Conservation (phyloP, 208 protist genomes). For the Acanthamoeba triangularis region DNA sequence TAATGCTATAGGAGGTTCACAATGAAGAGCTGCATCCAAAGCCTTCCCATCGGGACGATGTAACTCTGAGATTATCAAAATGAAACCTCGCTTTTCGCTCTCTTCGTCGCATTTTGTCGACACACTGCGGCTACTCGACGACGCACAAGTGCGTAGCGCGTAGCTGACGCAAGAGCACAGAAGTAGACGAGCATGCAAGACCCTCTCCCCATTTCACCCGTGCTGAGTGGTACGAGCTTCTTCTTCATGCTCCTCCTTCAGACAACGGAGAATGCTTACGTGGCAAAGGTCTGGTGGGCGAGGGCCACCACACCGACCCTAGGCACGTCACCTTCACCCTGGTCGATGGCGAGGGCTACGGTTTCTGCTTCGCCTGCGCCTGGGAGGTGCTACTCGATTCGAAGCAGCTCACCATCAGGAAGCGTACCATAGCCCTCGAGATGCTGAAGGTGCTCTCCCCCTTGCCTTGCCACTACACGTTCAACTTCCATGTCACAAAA, state of each 20-base stretch:
- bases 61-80: neutral
- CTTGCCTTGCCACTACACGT: neutral
- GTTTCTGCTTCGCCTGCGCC: slow-evolving; percentile 22
- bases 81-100: too few relatives aligned
- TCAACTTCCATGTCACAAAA: neutral
- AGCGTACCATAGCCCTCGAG: neutral
- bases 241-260: too few relatives aligned
- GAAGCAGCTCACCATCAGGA: neutral
- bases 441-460: neutral
- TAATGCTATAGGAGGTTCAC: neutral
- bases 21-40: slow-evolving; percentile 19
- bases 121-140: too few relatives aligned
- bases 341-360: neutral
- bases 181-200: too few relatives aligned
- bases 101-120: too few relatives aligned
- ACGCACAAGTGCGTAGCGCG: too few relatives aligned
- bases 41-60: neutral
- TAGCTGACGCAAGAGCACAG: too few relatives aligned
- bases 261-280: too few relatives aligned
- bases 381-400: neutral
- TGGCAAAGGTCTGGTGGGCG: neutral
- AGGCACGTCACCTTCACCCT: neutral
- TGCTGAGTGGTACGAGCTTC: too few relatives aligned
- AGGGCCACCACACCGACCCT: neutral
- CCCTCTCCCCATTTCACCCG: too few relatives aligned